Evolutionary conservation across 495 filamentous ascomycete species (phyloP).

Genomic region (Penicillium parvum): DNA sequence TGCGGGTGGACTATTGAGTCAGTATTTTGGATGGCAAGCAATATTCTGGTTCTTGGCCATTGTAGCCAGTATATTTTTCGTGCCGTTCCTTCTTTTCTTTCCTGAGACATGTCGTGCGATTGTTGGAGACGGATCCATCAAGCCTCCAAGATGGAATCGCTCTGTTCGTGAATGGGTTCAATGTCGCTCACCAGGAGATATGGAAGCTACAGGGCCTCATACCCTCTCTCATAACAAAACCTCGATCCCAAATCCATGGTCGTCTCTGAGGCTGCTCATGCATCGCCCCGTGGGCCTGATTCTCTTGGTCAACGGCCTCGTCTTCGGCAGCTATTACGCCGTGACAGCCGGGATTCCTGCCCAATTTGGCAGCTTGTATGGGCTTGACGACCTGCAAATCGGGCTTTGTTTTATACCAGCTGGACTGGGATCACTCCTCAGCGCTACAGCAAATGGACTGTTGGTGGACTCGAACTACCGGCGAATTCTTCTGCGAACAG

Average conservation of each 20-base stretch:
- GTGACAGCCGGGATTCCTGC: slow-evolving; percentile 31
- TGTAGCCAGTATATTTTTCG: slow-evolving; percentile 36
- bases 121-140: slow-evolving; percentile 38
- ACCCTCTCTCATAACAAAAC: not conserved
- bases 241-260: slow-evolving; percentile 25
- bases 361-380: slow-evolving; percentile 24
- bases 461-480: slow-evolving; percentile 49
- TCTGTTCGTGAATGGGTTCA: slow-evolving; percentile 19
- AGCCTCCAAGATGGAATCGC: slow-evolving; percentile 20
- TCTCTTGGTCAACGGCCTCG: slow-evolving; percentile 39
- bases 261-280: slow-evolving; percentile 45
- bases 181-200: slow-evolving; percentile 43
- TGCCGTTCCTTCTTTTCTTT: slow-evolving; percentile 30
- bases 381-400: slow-evolving; percentile 31
- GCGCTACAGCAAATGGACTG: slow-evolving; percentile 79
- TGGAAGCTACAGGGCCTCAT: not conserved
- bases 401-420: slow-evolving; percentile 36
- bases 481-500: slow-evolving; percentile 19
- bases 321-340: slow-evolving; percentile 37
- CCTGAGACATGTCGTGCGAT: slow-evolving; percentile 42
- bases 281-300: slow-evolving; percentile 51
- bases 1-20: slow-evolving; percentile 57
- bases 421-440: slow-evolving; percentile 54
- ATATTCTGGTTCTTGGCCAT: slow-evolving; percentile 76
- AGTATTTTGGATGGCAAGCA: slow-evolving; percentile 64